Evolutionary conservation across 352 stramenopile species (phyloP), one percentile per base, ranked within the genome.

Genomic region (Globisporangium barbulae): DNA sequence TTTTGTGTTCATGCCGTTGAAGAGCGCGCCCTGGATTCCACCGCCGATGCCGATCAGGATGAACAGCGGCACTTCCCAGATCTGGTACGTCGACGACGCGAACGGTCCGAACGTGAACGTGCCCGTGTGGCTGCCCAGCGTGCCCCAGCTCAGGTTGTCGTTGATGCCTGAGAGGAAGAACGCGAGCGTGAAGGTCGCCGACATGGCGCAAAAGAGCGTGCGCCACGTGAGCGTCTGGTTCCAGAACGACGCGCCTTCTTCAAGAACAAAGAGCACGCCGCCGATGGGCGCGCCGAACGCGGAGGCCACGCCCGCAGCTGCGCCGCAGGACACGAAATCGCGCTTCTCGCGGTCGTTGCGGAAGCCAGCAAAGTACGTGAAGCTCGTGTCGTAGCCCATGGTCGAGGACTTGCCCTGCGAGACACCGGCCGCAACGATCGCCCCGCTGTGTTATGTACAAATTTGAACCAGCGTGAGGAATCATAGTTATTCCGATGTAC

Each of bases 221-320:
- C 96, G 81, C 97, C 97, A 99, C 22, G 97, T 99, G 15, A 99
- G 82, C 65, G 97, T 98, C 54, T 98, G 97, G 53, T 96, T 96
- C 97, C 97, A 99, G 77, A 99, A 99, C 15, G 92, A 98, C 6
- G 97, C 94, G 48, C 96, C 96, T 80, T 99, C 98, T 75, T 99
- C 98, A 5, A 99, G 71, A 13, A 90, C 92, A 63, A 99, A 99
- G 13, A 99, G 64, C 47, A 99, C 96, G 54, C 98, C 98, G 53
- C 98, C 98, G 59, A 99, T 99, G 1, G 98, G 98, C 12, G 97
- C 96, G 25, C 94, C 95, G 64, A 99, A 99, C 5, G 98, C 98
- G 2, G 97, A 95, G 2, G 95, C 94, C 0, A 99, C 97, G 68
- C 98, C 98, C 7, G 97, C 97, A n/a, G 98, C 97, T 19, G 97